Percentiles rank a stretch among this genome's conserved stretches.
These are phyloP conservation scores for Nidula niveotomentosa DNA, from an alignment of 1,284 basidiomycete species.

Conservation along the genomic window DNA sequence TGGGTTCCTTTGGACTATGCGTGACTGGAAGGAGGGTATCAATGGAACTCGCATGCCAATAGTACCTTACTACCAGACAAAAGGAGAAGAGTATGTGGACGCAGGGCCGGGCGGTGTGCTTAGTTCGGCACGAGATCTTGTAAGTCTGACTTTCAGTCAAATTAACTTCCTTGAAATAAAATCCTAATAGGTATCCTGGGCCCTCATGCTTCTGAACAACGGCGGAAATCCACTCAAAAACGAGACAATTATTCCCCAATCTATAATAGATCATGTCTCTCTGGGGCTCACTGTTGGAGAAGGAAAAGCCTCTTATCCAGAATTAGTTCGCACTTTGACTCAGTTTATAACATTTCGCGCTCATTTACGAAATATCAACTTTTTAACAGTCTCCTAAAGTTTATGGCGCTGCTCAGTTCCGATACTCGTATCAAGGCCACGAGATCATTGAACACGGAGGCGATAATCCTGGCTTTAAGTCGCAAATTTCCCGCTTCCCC, in stretches of 20 bases:
- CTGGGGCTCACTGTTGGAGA: conserved; percentile 28
- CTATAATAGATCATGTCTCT: conserved; percentile 35
- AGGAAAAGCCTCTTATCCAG: conserved; percentile 29
- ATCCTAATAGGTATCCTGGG: conserved; percentile 35
- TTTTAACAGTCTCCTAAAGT: conserved; percentile 15
- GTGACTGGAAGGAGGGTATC: conserved; percentile 22
- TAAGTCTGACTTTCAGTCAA: conserved; percentile 4
- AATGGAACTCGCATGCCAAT: conserved; percentile 28
- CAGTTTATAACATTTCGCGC: neutral
- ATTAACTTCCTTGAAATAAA: neutral
- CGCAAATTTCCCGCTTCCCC: conserved; percentile 33
- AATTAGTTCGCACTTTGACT: conserved; percentile 20
- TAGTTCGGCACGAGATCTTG: conserved; percentile 34
- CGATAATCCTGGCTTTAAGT: conserved; percentile 39
- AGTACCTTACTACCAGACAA: conserved; percentile 32
- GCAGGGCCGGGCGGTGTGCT: conserved; percentile 46
- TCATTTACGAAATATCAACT: neutral
- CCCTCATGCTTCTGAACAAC: conserved; percentile 39
- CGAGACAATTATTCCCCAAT: conserved; percentile 34
- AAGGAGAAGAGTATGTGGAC: conserved; percentile 31
- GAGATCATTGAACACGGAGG: conserved; percentile 42
- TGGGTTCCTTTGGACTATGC: conserved; percentile 28
- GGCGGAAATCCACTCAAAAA: conserved; percentile 41
- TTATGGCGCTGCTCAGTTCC: conserved; percentile 42
- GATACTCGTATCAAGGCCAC: conserved; percentile 37